Evolutionary conservation across 345 rosid species (phyloP).

Genomic region (Hibiscus mutabilis): DNA sequence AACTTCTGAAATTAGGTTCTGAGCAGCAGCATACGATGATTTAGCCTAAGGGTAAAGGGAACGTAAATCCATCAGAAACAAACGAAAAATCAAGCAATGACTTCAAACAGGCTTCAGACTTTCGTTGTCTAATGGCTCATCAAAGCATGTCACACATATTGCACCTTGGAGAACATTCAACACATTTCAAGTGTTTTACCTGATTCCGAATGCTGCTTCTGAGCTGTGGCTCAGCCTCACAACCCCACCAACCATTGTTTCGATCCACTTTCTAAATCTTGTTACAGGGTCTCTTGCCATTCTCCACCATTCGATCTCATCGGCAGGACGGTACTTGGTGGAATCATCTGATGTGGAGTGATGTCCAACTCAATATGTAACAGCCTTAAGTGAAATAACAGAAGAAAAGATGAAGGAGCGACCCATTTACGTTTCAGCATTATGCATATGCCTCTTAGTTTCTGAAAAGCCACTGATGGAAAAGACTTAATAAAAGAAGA

Average conservation of each 20-base stretch:
- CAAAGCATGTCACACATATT: not conserved
- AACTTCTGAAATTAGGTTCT: not conserved
- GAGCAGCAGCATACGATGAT: not conserved
- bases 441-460: not conserved
- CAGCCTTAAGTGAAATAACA: slow-evolving; percentile 38
- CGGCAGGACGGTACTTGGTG: slow-evolving; percentile 65
- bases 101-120: not conserved
- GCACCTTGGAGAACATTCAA: not conserved
- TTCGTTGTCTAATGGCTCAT: not conserved
- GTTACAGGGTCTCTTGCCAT: slow-evolving; percentile 49
- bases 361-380: slow-evolving; percentile 84
- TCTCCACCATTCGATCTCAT: slow-evolving; percentile 75
- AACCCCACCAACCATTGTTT: slow-evolving; percentile 75
- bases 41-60: not conserved
- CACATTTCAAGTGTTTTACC: slow-evolving; percentile 31
- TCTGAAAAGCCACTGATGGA: not conserved
- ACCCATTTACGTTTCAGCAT: not conserved
- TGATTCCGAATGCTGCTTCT: slow-evolving; percentile 54
- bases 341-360: slow-evolving; percentile 97
- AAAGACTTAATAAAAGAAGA: not conserved
- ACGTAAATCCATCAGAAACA: not conserved
- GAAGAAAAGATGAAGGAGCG: not conserved
- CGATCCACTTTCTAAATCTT: slow-evolving; percentile 69
- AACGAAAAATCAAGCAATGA: not conserved
- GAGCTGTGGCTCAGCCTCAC: slow-evolving; percentile 49